Evolutionary conservation across 345 rosid genomes (phyloP).

Genomic region (Corchorus capsularis): DNA sequence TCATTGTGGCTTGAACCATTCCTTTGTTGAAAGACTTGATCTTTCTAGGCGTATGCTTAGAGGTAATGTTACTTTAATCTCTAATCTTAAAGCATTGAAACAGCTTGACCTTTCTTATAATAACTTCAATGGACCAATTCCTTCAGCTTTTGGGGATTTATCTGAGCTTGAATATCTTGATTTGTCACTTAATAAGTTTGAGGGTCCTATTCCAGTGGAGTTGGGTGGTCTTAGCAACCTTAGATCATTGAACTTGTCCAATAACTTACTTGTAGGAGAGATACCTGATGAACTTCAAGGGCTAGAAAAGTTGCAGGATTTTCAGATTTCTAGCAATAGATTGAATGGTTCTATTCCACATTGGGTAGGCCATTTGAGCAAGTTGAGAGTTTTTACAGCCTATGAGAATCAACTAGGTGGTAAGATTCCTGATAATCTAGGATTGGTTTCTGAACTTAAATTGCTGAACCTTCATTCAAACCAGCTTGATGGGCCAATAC

Average conservation of each 20-base stretch:
- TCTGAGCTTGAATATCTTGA: slow-evolving; percentile 76
- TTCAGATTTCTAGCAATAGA: slow-evolving; percentile 69
- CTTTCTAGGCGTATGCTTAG: slow-evolving; percentile 77
- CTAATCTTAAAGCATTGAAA: slow-evolving; percentile 68
- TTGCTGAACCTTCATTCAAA: slow-evolving; percentile 93
- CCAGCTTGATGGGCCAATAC: slow-evolving; percentile 75
- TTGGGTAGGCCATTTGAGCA: slow-evolving; percentile 71
- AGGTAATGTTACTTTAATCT: slow-evolving; percentile 72
- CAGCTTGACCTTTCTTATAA: slow-evolving; percentile 68
- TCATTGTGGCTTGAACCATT: slow-evolving; percentile 60
- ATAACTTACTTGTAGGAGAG: slow-evolving; percentile 68
- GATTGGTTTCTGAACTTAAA: slow-evolving; percentile 60
- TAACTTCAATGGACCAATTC: slow-evolving; percentile 68
- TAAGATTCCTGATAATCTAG: slow-evolving; percentile 67
- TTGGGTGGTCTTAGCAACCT: slow-evolving; percentile 60
- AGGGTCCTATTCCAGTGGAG: slow-evolving; percentile 64
- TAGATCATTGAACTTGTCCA: slow-evolving; percentile 57
- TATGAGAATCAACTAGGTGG: slow-evolving; percentile 67
- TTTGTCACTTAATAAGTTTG: slow-evolving; percentile 70
- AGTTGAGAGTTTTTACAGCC: slow-evolving; percentile 61
- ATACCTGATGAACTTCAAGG: slow-evolving; percentile 60
- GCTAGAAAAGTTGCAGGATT: slow-evolving; percentile 62
- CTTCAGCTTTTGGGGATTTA: slow-evolving; percentile 62
- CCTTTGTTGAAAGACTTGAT: slow-evolving; percentile 69
- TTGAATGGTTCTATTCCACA: slow-evolving; percentile 72